Percentiles rank a stretch among this genome's conserved stretches.
phyloP scores from a whole-genome alignment of 2,329 filamentous ascomycete genomes.

The Rhinocladiella mackenziei region DNA sequence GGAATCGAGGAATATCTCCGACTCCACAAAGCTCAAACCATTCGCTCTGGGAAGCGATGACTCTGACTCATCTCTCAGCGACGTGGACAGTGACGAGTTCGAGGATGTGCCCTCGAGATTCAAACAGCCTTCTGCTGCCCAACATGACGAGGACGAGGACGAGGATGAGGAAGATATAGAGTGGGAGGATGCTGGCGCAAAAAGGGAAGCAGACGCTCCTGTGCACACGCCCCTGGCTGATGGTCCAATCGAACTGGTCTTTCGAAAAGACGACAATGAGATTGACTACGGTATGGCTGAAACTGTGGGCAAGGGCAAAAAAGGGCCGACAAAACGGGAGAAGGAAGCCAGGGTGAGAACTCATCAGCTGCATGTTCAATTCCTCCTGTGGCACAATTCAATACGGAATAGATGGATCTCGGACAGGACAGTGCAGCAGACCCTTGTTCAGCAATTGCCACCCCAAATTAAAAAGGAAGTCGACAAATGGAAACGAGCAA shows the following conservation, averaged over 20 bases:
- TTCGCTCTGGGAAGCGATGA: constrained; percentile 29
- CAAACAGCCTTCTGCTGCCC: constrained; percentile 32
- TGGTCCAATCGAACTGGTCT: constrained; percentile 70
- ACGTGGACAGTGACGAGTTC: constrained; percentile 52
- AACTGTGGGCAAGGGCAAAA: constrained; percentile 64
- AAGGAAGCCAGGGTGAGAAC: constrained; percentile 71
- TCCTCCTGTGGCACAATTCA: constrained; percentile 84
- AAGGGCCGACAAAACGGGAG: constrained; percentile 81
- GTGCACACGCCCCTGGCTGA: constrained; percentile 48
- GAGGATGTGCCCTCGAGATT: constrained; percentile 44
- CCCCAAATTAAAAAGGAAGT: constrained; percentile 66
- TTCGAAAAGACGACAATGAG: constrained; percentile 53
- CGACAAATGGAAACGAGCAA: constrained; percentile 67
- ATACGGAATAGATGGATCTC: constrained; percentile 80
- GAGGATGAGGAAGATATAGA: constrained; percentile 60
- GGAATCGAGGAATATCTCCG: constrained; percentile 17
- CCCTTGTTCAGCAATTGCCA: constrained; percentile 69
- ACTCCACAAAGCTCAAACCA: constrained; percentile 7
- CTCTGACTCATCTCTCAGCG: constrained; percentile 39
- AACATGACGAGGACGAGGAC: constrained; percentile 56
- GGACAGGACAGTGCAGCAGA: constrained; percentile 69
- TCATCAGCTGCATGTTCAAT: constrained; percentile 85
- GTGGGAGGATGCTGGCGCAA: constrained; percentile 54
- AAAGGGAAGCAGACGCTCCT: constrained; percentile 36
- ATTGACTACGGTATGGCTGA: constrained; percentile 55